Evolutionary conservation across 331 rosid species (phyloP), one percentile per base, ranked within the genome.

Genomic region (Pyrus hybrid): DNA sequence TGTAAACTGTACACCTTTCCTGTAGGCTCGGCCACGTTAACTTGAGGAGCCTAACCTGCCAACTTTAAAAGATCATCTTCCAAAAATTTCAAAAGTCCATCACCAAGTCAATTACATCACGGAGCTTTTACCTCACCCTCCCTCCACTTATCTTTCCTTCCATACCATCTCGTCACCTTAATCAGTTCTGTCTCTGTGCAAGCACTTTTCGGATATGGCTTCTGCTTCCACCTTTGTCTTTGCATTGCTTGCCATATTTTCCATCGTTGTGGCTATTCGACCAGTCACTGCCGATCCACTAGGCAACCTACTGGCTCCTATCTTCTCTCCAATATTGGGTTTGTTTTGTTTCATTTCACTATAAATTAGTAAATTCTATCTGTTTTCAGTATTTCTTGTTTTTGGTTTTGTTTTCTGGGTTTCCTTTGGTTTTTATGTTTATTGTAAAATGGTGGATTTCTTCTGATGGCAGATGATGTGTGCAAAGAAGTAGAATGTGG

Each of bases 401-500:
- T 1, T 10, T 17, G 45, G 4, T 17, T 41, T 54, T 33, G 5
- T n/a, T 37, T 33, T 13, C 21, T 77, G 63, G 80, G 57, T 33
- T 30, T 68, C 26, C 75, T 51, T 49, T 65, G 8, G 66, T 66
- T 60, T 70, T 74, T 53, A 43, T 37, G 1, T 41, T 33, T 25
- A 5, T 45, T 33, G 13, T 77, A 37, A 12, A 5, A 29, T 64
- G 18, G 29, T 49, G 29, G 60, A 41, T 53, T 65, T 75, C 54
- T 80, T 65, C 35, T 80, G 56, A 73, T 76, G 41, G 76, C 84
- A 91, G 98, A 87, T 57, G 83, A 82, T 33, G 84, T 88, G 1
- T 93, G 99, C 86, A 90, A 92, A 64, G 75, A 72, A 41, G 87
- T 81, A 26, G 66, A 76, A 21, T 94, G 97, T 81, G 99, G 99